Conservation (phyloP, 108 stramenopile genomes). For the Aurantiochytrium sp. region DNA sequence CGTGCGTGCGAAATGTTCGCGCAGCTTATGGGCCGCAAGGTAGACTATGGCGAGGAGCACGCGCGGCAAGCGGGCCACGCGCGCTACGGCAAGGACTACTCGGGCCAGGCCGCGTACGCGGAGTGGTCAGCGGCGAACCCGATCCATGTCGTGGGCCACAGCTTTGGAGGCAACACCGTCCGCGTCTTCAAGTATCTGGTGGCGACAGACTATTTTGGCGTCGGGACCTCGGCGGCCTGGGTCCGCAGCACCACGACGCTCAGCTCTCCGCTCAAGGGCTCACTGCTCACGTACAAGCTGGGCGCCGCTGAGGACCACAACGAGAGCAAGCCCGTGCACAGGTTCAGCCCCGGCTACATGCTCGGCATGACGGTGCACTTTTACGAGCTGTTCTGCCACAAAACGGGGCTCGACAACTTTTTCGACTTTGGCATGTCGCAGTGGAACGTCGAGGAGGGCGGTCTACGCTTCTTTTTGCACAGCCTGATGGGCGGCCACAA, state of each 20-base stretch:
- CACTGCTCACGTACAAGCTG: neutral
- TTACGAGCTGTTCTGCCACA: constrained; percentile 19
- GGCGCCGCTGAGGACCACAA: neutral
- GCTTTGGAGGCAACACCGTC: constrained; percentile 23
- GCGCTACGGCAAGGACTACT: constrained; percentile 9
- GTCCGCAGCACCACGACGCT: constrained; percentile 2
- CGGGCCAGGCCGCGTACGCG: neutral
- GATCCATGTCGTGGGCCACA: constrained; percentile 17
- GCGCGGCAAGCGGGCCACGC: neutral
- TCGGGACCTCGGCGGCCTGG: neutral
- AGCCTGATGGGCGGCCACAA: neutral
- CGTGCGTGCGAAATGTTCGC: constrained; percentile 23
- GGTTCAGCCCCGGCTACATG: constrained; percentile 22
- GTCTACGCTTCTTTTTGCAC: neutral
- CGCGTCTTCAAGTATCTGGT: neutral
- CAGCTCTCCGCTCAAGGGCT: constrained; percentile 6
- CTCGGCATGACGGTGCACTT: constrained; percentile 15
- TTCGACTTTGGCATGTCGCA: constrained; percentile 26
- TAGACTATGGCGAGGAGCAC: constrained; percentile 23
- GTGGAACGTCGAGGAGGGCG: neutral
- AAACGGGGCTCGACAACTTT: neutral
- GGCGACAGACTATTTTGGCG: neutral
- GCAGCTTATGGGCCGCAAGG: neutral
- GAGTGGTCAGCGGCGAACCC: neutral
- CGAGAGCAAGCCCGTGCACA: neutral